Percentiles rank a stretch among this genome's conserved stretches.
phyloP scores from a whole-genome alignment of 208 protist genomes.

The Acanthamoeba triangularis region DNA sequence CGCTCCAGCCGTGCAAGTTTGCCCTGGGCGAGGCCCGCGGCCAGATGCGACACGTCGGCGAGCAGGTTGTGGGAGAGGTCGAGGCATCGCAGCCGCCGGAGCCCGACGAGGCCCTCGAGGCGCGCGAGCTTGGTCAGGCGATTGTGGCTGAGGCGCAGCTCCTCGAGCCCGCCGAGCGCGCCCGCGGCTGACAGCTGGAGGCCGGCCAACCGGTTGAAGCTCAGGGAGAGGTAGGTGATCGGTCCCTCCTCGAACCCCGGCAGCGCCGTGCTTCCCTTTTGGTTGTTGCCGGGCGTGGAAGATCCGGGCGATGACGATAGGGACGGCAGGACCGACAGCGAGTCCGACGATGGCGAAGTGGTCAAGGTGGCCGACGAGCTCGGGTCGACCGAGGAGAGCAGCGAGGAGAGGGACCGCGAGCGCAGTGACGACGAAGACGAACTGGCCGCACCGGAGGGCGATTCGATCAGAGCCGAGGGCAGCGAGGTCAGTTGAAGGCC shows the following conservation, averaged over 20 bases:
- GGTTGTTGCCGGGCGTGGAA: neutral
- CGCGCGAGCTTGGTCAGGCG: neutral
- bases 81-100: neutral
- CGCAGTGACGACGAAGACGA: neutral
- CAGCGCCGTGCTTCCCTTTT: neutral
- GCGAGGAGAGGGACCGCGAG: neutral
- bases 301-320: neutral
- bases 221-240: neutral
- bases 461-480: neutral
- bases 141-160: neutral
- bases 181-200: neutral
- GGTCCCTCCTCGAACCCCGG: neutral
- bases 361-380: neutral
- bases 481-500: neutral
- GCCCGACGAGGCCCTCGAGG: neutral
- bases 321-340: neutral
- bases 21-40: neutral
- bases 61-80: slow-evolving; percentile 16
- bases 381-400: neutral
- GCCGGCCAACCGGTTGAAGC: neutral
- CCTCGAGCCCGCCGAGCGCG: neutral
- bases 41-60: neutral
- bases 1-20: neutral
- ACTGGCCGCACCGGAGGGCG: neutral
- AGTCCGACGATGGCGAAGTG: neutral